Evolutionary conservation across 208 protist species (phyloP).

Genomic region (Herpetomonas muscarum): DNA sequence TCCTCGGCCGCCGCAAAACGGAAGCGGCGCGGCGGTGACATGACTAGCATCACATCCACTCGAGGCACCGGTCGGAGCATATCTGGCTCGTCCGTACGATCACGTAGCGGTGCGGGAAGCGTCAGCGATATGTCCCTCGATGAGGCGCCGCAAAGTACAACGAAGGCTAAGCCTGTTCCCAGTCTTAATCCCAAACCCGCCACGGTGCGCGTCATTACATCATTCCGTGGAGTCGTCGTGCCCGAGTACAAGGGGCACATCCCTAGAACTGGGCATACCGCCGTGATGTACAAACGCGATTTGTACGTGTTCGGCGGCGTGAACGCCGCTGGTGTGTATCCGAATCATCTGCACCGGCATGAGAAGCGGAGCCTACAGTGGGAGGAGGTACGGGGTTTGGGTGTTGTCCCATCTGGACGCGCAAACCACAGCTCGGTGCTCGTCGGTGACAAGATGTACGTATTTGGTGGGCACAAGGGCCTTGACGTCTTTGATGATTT

Average conservation of each 20-base stretch:
- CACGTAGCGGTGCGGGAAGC: too few relatives aligned
- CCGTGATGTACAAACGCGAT: conserved; percentile 63
- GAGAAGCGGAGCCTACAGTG: conserved; percentile 79
- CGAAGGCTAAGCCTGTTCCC: too few relatives aligned
- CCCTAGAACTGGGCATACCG: conserved; percentile 74
- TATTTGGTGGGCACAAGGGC: conserved; percentile 75
- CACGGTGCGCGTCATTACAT: conserved; percentile 19
- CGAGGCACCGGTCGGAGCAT: too few relatives aligned
- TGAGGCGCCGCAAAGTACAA: too few relatives aligned
- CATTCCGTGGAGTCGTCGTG: conserved; percentile 52
- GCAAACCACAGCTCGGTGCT: conserved; percentile 72
- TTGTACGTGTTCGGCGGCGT: conserved; percentile 81
- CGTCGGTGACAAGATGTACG: conserved; percentile 63
- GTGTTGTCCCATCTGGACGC: conserved; percentile 65
- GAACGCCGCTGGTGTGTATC: conserved; percentile 63
- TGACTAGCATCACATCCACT: too few relatives aligned
- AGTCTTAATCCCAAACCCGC: too few relatives aligned
- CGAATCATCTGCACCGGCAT: conserved; percentile 56
- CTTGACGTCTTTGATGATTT: conserved; percentile 81
- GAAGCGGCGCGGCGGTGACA: too few relatives aligned
- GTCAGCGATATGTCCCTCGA: too few relatives aligned
- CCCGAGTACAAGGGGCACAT: conserved; percentile 65
- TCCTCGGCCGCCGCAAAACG: too few relatives aligned
- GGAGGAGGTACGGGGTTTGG: conserved; percentile 70
- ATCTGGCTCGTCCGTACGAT: too few relatives aligned